These are phyloP conservation scores for Oryza glumipatula DNA, from an alignment of 176 grass and related monocot genomes.

Conservation along the genomic window DNA sequence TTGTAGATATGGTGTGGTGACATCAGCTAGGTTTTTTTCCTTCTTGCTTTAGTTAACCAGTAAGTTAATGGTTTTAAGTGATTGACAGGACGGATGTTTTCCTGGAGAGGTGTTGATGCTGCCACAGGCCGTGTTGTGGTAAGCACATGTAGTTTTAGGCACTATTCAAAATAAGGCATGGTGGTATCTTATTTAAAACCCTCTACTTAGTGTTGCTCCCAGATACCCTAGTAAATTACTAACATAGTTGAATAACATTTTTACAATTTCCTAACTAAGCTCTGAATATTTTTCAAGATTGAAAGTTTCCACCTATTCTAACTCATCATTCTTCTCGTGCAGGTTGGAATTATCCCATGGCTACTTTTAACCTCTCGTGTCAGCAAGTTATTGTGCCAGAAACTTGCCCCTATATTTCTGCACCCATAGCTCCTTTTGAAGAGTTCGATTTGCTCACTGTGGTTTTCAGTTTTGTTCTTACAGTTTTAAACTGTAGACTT, in stretches of 20 bases:
- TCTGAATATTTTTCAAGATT: background rate
- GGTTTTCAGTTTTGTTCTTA: background rate
- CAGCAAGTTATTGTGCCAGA: slow-evolving; percentile 74
- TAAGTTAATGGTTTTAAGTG: background rate
- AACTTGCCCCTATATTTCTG: slow-evolving; percentile 51
- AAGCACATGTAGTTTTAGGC: background rate
- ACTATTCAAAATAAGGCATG: too few relatives aligned
- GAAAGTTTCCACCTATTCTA: background rate
- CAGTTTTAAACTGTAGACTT: background rate
- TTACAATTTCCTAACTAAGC: background rate
- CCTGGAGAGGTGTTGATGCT: slow-evolving; percentile 71
- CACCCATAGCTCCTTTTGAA: slow-evolving; percentile 5
- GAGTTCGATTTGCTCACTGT: background rate
- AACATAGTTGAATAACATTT: background rate
- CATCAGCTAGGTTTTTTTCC: background rate
- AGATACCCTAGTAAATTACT: slow-evolving; percentile 4
- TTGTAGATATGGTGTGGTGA: background rate
- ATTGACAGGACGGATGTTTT: slow-evolving; percentile 67
- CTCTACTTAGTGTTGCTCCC: background rate
- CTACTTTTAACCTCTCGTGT: slow-evolving; percentile 75
- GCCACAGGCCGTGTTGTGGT: slow-evolving; percentile 65
- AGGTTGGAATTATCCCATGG: slow-evolving; percentile 96
- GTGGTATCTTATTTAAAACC: background rate
- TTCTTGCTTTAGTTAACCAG: background rate
- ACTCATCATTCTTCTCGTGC: slow-evolving; percentile 14